Percentiles rank a stretch among this genome's conserved stretches.
Conservation (phyloP, 306 rosid genomes). For the Biancaea sappan region DNA sequence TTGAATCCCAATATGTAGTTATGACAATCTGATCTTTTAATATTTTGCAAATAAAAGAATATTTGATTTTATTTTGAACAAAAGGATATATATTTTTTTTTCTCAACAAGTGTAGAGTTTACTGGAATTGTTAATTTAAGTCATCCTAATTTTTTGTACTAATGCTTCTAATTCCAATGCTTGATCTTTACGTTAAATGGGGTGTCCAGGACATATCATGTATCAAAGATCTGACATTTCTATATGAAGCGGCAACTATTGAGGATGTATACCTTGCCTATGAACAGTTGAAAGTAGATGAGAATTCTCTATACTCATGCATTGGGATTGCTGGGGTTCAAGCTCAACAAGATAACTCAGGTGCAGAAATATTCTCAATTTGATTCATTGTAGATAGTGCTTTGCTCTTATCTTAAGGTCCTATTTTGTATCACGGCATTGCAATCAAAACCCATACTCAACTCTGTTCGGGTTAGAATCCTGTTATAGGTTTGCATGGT, state of each 20-base stretch:
- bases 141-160: neutral
- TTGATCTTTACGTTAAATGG: slow-evolving; percentile 26
- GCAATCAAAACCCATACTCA: neutral
- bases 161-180: slow-evolving; percentile 29
- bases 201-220: slow-evolving; percentile 90
- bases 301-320: slow-evolving; percentile 78
- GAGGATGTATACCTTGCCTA: slow-evolving; percentile 85
- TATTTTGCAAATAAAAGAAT: neutral
- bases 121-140: slow-evolving; percentile 4
- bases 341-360: slow-evolving; percentile 61
- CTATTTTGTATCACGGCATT: neutral
- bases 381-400: slow-evolving; percentile 26
- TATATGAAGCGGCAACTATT: slow-evolving; percentile 79
- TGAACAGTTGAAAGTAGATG: slow-evolving; percentile 88
- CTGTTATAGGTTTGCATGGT: neutral
- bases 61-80: slow-evolving; percentile 16
- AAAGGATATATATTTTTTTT: slow-evolving; percentile 17
- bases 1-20: slow-evolving; percentile 18
- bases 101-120: slow-evolving; percentile 7
- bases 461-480: neutral
- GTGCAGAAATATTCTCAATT: slow-evolving; percentile 39
- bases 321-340: slow-evolving; percentile 94
- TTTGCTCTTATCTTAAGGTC: slow-evolving; percentile 14
- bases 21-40: neutral
- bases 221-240: slow-evolving; percentile 78